Percentiles rank a stretch among this genome's conserved stretches.
Conservation (phyloP, 2,329 filamentous ascomycete genomes). For the Neofusicoccum laricinum region DNA sequence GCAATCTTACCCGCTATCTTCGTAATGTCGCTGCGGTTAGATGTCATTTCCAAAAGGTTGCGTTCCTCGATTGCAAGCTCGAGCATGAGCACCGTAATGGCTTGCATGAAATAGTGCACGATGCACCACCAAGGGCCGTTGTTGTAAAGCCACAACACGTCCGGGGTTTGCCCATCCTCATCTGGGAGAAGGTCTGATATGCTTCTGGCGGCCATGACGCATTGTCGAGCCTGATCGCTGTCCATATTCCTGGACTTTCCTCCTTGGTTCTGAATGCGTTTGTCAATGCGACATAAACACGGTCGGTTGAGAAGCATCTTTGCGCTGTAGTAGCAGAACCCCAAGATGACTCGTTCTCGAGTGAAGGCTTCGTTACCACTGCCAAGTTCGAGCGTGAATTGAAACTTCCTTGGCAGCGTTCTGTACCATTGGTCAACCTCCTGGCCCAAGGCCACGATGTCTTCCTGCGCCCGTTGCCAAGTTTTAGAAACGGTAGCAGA, state of each 20-base stretch:
- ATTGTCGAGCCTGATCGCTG: conserved; percentile 28
- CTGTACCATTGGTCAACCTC: conserved; percentile 33
- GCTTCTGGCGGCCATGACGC: conserved; percentile 32
- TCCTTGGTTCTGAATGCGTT: conserved; percentile 29
- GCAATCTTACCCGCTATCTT: conserved; percentile 30
- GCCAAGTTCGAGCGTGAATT: conserved; percentile 22
- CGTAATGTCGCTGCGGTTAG: conserved; percentile 21
- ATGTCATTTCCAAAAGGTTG: conserved; percentile 21
- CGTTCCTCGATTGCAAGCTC: conserved; percentile 30
- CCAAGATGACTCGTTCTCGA: conserved; percentile 30
- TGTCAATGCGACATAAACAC: conserved; percentile 36
- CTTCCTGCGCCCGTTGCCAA: conserved; percentile 34
- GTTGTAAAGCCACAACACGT: conserved; percentile 23
- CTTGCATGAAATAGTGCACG: conserved; percentile 40
- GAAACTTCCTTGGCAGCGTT: conserved; percentile 27
- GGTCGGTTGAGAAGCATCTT: conserved; percentile 37
- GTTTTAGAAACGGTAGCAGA: conserved; percentile 25
- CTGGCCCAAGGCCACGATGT: conserved; percentile 26
- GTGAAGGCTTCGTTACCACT: too few relatives aligned
- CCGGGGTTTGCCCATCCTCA: too few relatives aligned
- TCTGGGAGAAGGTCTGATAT: conserved; percentile 33
- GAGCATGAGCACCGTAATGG: conserved; percentile 33
- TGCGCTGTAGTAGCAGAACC: conserved; percentile 32
- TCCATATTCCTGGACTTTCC: conserved; percentile 30
- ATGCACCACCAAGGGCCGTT: conserved; percentile 39